Evolutionary conservation across 1,284 basidiomycete genomes (phyloP).

Genomic region (Moesziomyces sp.): DNA sequence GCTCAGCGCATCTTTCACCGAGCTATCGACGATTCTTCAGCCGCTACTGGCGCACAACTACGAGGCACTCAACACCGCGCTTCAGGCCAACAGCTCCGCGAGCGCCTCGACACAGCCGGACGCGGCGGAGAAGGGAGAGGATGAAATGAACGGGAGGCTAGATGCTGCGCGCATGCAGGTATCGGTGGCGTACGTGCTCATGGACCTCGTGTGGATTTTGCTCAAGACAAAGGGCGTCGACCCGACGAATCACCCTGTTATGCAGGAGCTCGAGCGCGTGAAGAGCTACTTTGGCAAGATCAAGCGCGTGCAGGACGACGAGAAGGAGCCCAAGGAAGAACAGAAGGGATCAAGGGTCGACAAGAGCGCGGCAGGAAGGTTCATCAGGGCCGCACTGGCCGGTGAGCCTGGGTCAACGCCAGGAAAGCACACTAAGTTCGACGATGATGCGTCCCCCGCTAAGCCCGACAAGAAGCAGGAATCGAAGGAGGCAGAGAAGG

Average conservation of each 20-base stretch:
- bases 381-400: conserved; percentile 44
- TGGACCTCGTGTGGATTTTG: conserved; percentile 59
- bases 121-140: conserved; percentile 1
- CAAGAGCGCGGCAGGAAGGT: conserved; percentile 44
- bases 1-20: conserved; percentile 26
- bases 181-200: conserved; percentile 50
- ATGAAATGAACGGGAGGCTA: conserved; percentile 50
- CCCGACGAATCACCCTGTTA: conserved; percentile 46
- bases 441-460: conserved; percentile 13
- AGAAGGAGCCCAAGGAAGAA: conserved; percentile 17
- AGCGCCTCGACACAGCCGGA: background rate
- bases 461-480: conserved; percentile 5
- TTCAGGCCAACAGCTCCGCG: conserved; percentile 22
- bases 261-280: conserved; percentile 54
- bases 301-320: conserved; percentile 37
- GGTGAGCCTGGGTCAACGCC: conserved; percentile 10
- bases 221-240: conserved; percentile 57
- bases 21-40: conserved; percentile 22
- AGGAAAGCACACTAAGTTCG: conserved; percentile 44
- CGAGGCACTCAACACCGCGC: conserved; percentile 23
- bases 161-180: conserved; percentile 54
- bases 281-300: conserved; percentile 59
- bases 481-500: conserved; percentile 3
- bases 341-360: conserved; percentile 25
- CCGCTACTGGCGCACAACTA: conserved; percentile 35